Conservation (phyloP, 2,329 filamentous ascomycete species). For the Trichoderma sp. region DNA sequence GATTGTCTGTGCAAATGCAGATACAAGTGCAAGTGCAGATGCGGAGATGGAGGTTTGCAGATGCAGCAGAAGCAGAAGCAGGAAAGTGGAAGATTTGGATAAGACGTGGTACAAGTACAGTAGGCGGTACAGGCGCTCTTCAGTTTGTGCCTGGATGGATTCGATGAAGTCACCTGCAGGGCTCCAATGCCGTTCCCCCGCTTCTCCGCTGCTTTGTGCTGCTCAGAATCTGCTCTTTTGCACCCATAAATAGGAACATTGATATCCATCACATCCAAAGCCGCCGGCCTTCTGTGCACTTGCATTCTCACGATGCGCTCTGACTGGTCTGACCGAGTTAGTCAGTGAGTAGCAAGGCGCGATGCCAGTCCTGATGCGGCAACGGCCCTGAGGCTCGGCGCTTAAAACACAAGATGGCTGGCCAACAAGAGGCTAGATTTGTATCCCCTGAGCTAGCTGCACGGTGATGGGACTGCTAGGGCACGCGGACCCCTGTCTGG, state of each 20-base stretch:
- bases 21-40: neutral
- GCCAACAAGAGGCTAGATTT: conserved; percentile 17
- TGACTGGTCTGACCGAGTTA: conserved; percentile 18
- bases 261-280: conserved; percentile 8
- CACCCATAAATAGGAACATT: conserved; percentile 12
- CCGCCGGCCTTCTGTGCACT: conserved; percentile 1
- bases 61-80: neutral
- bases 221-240: neutral
- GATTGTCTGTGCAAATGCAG: neutral
- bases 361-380: conserved; percentile 21
- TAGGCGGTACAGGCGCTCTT: neutral
- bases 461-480: conserved; percentile 14
- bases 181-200: neutral
- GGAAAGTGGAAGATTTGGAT: neutral
- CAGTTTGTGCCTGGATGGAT: neutral
- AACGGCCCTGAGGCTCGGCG: conserved; percentile 22
- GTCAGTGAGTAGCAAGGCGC: neutral
- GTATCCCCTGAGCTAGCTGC: conserved; percentile 17
- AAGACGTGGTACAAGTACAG: neutral
- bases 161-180: neutral
- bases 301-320: neutral
- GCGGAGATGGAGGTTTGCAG: neutral
- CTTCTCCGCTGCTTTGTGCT: neutral
- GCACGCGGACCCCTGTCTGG: neutral
- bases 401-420: conserved; percentile 23